phyloP scores from a whole-genome alignment of 768 basidiomycete genomes.

The Lyophyllum semitale region DNA sequence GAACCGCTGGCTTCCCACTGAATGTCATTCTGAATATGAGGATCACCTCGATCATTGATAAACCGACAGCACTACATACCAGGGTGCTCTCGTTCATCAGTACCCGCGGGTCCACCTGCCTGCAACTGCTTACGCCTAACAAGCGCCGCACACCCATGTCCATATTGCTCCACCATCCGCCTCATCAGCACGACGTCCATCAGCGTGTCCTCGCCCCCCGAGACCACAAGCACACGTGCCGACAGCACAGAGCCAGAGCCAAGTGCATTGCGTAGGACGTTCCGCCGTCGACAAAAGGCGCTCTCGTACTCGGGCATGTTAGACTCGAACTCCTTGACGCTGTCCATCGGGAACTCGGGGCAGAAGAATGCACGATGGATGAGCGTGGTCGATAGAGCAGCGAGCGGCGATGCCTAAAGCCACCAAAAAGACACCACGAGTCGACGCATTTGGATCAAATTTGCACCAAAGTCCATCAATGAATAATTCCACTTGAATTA shows the following conservation, averaged over 20 bases:
- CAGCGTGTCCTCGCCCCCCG: slow-evolving; percentile 11
- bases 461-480: too few relatives aligned
- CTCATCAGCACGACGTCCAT: slow-evolving; percentile 12
- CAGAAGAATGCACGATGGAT: slow-evolving; percentile 16
- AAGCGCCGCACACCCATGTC: neutral
- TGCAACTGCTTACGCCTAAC: neutral
- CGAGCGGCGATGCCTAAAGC: slow-evolving; percentile 9
- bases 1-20: slow-evolving; percentile 10
- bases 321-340: slow-evolving; percentile 3
- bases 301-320: slow-evolving; percentile 16
- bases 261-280: slow-evolving; percentile 8
- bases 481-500: too few relatives aligned
- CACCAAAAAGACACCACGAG: too few relatives aligned
- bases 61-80: slow-evolving; percentile 3
- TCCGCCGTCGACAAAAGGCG: slow-evolving; percentile 12
- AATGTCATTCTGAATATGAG: slow-evolving; percentile 16
- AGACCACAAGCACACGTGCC: slow-evolving; percentile 2
- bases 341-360: neutral
- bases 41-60: slow-evolving; percentile 9
- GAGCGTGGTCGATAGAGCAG: slow-evolving; percentile 9
- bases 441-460: too few relatives aligned
- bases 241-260: neutral
- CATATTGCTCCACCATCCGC: slow-evolving; percentile 10
- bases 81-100: neutral
- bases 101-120: neutral